Base-by-base conservation (phyloP, 306 rosid species). In the Mimosa bimucronata region DNA sequence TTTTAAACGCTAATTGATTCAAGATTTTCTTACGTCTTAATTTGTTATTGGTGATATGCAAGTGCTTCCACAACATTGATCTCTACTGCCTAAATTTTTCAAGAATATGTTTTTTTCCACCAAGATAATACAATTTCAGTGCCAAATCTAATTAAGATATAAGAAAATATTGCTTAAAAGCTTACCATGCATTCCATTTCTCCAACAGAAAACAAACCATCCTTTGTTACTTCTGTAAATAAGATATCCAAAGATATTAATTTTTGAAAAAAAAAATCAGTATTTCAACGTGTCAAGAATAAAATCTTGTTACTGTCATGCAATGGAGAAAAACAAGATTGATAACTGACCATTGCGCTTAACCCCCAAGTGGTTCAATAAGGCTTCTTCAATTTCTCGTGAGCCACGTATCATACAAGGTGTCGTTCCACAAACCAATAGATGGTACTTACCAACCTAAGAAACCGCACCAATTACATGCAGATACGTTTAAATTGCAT, bases 101-200 rank as follows among this genome's bases (percentile, higher is more conserved):
- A 57, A 37, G 66, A 40, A 38, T 26, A 69, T 19, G 79, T 45
- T 58, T 38, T 38, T 28, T n/a, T n/a, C 78, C 62, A 69, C 28
- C 46, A 66, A 66, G 28, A 21, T 2, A 48, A 50, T 29, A 76
- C 71, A 71, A 69, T 46, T 58, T 42, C 73, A 52, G 57, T 42
- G 45, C 29, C 37, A 26, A 69, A 41, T 62, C 45, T 45, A 75
- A 79, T 58, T 75, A 66, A 37, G 77, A 55, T 16, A 58, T 62
- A 53, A 61, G 31, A 81, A 64, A 42, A 37, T 48, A 75, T 64
- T 64, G 41, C 23, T 30, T 2, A 30, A 83, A 80, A 77, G 80
- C 94, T 88, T 78, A 95, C 99, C 99, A 95, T 95, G 90, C 99
- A 95, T 89, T 93, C 99, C 99, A 92, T 95, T 88, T 95, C 99